Evolutionary conservation across 1,284 basidiomycete genomes (phyloP), one percentile per base, ranked within the genome.

Genomic region (Melampsora americana): DNA sequence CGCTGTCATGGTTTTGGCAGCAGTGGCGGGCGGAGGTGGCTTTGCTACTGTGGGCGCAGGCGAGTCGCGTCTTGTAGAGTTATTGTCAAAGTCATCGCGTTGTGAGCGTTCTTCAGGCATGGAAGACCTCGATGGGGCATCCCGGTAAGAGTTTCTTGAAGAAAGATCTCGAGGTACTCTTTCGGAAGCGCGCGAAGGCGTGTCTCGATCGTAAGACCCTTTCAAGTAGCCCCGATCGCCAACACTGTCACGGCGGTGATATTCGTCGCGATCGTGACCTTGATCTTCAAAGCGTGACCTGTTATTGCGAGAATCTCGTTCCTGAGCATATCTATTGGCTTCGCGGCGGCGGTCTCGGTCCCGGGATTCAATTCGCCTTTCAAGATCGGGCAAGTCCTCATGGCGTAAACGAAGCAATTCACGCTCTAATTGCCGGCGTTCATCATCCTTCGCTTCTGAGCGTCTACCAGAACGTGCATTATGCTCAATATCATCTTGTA

Each of bases 401-500:
- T 98, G 93, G 88, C 92, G 89, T 66, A 99, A 85, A 74, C 87
- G 86, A 79, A 97, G 83, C 53, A 98, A 85, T 80, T 98, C 93
- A 53, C 96, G 87, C 84, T 99, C 96, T 28, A 96, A 86, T 80
- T 89, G 88, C 44, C 96, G 86, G 69, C 90, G 87, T 81, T 96
- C 93, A 78, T 93, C 90, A 77, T 95, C 92, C 83, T 92, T 93
- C 11, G 88, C 86, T 5, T 86, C 83, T 11, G 89, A 88, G 75
- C 89, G 87, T 0, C 93, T 88, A 0, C 93, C 92, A 23, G 90
- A 88, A n/a, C 83, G 80, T 23, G 90, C 89, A 74, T 90, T 89
- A 81, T 95, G 93, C 65, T 97, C 95, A 62, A 99, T 86, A 83
- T 99, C 95, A 78, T 97, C 93, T 82, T 93, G 90, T 11, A 99